phyloP scores from a whole-genome alignment of 805 yeast species.

The Candida sonorensis region DNA sequence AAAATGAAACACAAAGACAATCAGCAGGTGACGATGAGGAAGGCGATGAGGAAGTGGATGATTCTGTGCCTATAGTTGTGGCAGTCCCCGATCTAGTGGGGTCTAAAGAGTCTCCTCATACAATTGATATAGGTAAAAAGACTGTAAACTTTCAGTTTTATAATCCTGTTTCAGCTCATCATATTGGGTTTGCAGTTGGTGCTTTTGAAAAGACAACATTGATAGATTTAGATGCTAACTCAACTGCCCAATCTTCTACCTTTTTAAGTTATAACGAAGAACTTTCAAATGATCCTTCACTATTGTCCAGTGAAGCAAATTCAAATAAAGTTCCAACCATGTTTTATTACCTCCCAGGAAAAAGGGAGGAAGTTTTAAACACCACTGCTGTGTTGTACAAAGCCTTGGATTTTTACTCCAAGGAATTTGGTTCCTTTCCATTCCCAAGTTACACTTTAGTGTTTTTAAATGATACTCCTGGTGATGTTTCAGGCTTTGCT shows the following conservation, averaged over 20 bases:
- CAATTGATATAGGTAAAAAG: constrained; percentile 68
- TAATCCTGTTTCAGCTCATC: constrained; percentile 89
- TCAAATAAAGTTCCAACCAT: constrained; percentile 43
- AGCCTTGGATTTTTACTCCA: constrained; percentile 76
- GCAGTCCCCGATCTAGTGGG: constrained; percentile 67
- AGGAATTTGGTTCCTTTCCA: constrained; percentile 91
- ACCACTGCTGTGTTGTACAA: constrained; percentile 69
- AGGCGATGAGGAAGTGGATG: constrained; percentile 41
- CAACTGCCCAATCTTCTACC: constrained; percentile 18
- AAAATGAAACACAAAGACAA: constrained; percentile 16
- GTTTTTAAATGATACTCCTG: constrained; percentile 55
- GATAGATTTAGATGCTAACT: constrained; percentile 31
- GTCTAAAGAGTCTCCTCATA: constrained; percentile 66
- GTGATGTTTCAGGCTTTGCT: constrained; percentile 56
- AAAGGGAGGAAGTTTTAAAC: constrained; percentile 50
- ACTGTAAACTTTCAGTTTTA: constrained; percentile 69
- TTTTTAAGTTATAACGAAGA: constrained; percentile 29
- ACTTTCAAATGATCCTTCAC: constrained; percentile 19
- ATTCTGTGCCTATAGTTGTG: constrained; percentile 46
- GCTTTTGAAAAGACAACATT: constrained; percentile 66
- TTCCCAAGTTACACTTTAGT: constrained; percentile 74
- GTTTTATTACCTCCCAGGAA: constrained; percentile 59
- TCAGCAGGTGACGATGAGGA: constrained; percentile 31
- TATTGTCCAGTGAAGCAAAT: constrained; percentile 11
- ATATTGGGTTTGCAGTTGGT: constrained; percentile 92